Evolutionary conservation across 164 flowering plant species (phyloP).

Genomic region (Vitis vinifera): DNA sequence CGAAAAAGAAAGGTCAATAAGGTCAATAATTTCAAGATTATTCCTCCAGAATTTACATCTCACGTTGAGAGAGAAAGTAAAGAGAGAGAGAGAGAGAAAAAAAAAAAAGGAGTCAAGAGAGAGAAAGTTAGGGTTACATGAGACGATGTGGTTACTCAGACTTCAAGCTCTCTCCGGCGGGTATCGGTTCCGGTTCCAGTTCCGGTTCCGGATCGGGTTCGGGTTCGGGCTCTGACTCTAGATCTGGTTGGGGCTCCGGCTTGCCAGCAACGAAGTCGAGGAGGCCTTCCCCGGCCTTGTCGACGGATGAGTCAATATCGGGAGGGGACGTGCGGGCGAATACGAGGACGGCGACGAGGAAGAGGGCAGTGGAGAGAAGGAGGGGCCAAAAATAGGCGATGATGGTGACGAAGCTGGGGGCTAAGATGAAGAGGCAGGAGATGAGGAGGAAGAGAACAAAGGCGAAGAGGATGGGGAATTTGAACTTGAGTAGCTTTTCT

Average conservation of each 20-base stretch:
- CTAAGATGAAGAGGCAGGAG: conserved; percentile 14
- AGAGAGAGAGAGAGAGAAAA: not conserved
- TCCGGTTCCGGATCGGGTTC: too few species aligned
- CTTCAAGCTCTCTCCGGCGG: conserved; percentile 6
- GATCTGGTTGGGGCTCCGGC: conserved; percentile 4
- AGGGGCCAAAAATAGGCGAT: conserved; percentile 60
- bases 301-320: conserved; percentile 14
- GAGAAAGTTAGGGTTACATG: not conserved
- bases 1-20: not conserved
- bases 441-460: conserved; percentile 6
- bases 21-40: not conserved
- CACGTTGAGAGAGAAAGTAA: not conserved
- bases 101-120: not conserved
- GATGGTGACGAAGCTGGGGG: conserved; percentile 35
- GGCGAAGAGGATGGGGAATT: conserved; percentile 35
- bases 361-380: conserved; percentile 47
- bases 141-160: conserved; percentile 2
- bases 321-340: conserved; percentile 30
- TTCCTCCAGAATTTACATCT: conserved; percentile 4
- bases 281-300: conserved; percentile 31
- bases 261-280: conserved; percentile 44
- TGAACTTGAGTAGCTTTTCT: conserved; percentile 50
- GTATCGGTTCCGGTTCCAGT: too few species aligned
- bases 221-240: too few species aligned
- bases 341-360: conserved; percentile 35